Conservation (phyloP, 805 yeast species). For the Wickerhamiella parazyma region DNA sequence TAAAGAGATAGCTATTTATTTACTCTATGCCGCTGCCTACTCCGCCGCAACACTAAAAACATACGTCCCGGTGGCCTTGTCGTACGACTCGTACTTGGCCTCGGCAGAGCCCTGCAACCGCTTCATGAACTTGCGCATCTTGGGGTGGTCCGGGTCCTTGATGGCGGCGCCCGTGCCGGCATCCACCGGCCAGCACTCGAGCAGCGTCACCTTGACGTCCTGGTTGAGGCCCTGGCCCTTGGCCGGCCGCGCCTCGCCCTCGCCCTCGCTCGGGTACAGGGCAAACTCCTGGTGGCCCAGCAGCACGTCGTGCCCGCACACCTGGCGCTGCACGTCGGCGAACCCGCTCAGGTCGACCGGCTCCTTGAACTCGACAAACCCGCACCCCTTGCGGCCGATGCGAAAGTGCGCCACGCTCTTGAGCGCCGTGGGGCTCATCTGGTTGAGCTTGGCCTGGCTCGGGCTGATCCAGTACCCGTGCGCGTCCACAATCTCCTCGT, state of each 20-base stretch:
- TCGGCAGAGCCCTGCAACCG: conserved; percentile 39
- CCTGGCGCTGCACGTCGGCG: conserved; percentile 40
- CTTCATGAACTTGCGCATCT: conserved; percentile 48
- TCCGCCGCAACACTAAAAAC: conserved; percentile 19
- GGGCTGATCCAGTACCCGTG: conserved; percentile 87
- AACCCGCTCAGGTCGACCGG: conserved; percentile 75
- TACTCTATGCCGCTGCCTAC: background rate
- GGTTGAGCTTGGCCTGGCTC: conserved; percentile 44
- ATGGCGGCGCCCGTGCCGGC: conserved; percentile 60
- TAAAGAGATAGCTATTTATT: background rate
- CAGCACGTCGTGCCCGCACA: conserved; percentile 51
- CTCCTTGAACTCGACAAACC: conserved; percentile 57
- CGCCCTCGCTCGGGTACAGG: conserved; percentile 54
- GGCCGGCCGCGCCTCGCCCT: conserved; percentile 40
- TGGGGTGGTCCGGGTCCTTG: conserved; percentile 68
- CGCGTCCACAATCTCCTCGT: conserved; percentile 38
- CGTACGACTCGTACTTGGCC: conserved; percentile 60
- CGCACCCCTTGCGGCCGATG: conserved; percentile 69
- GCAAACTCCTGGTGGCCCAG: conserved; percentile 48
- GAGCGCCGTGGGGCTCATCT: conserved; percentile 48
- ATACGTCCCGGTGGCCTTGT: conserved; percentile 44
- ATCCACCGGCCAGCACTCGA: conserved; percentile 68
- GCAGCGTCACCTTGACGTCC: conserved; percentile 57
- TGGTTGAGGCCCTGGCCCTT: conserved; percentile 76
- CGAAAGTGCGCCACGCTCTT: conserved; percentile 49